Percentiles rank a stretch among this genome's conserved stretches.
Evolutionary conservation across 495 filamentous ascomycete genomes (phyloP).

Genomic region (Pseudevernia furfuracea): DNA sequence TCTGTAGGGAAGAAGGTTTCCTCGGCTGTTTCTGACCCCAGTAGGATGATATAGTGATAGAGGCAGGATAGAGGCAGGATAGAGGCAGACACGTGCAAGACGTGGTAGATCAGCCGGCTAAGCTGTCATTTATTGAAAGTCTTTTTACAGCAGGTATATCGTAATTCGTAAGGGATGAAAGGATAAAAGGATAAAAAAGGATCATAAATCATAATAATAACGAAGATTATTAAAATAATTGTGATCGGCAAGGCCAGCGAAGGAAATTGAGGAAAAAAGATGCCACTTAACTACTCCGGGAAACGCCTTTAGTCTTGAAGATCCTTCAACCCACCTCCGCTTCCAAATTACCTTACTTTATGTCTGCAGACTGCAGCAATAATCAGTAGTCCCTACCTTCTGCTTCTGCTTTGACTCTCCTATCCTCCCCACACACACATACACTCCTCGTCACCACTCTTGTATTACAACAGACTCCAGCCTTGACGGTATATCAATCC

Average conservation of each 20-base stretch:
- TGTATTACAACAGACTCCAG: neutral
- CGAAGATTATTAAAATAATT: no score
- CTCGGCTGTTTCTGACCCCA: constrained; percentile 1
- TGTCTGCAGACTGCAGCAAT: no score
- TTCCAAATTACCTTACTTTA: neutral
- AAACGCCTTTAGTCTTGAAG: neutral
- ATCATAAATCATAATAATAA: no score
- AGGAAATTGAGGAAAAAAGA: neutral
- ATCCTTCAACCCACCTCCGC: constrained; percentile 3
- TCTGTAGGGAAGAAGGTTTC: neutral
- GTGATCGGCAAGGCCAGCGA: constrained; percentile 2
- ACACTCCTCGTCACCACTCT: neutral
- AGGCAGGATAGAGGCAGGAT: neutral
- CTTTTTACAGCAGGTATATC: no score
- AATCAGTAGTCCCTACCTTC: no score
- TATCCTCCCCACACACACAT: no score
- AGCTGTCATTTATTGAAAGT: neutral
- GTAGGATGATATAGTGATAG: neutral
- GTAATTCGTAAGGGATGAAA: no score
- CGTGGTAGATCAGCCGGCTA: constrained; percentile 1
- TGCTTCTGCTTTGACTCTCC: neutral
- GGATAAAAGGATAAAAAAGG: neutral
- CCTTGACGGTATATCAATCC: no score
- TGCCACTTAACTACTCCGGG: neutral
- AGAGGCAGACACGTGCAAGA: neutral